Conservation (phyloP, 2,329 filamentous ascomycete genomes). For the Aspergillus udagawae region DNA sequence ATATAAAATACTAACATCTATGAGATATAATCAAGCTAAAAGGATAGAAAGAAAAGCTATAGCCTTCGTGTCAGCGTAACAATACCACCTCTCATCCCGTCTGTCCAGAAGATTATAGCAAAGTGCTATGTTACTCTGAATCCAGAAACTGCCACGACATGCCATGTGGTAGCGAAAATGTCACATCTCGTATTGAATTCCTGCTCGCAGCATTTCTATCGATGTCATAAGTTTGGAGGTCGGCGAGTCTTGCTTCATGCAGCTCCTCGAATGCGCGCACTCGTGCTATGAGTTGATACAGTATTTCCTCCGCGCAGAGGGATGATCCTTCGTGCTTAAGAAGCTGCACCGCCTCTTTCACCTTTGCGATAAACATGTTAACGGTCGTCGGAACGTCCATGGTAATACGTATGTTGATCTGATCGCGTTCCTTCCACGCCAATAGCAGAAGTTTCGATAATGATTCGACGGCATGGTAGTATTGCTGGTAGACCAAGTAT, state of each 20-base stretch:
- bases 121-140: neutral
- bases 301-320: neutral
- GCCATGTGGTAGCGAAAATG: neutral
- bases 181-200: neutral
- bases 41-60: too few relatives aligned
- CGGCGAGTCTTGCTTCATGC: neutral
- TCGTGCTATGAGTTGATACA: neutral
- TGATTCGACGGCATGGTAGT: conserved; percentile 38
- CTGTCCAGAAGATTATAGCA: neutral
- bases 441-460: conserved; percentile 24
- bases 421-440: conserved; percentile 22
- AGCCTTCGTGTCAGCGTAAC: neutral
- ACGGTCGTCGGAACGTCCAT: conserved; percentile 19
- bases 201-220: neutral
- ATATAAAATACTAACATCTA: too few relatives aligned
- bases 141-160: neutral
- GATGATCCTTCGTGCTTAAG: neutral
- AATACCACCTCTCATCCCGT: neutral
- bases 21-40: too few relatives aligned
- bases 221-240: neutral
- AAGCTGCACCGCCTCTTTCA: conserved; percentile 12
- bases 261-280: neutral
- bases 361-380: conserved; percentile 12
- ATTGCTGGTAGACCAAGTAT: conserved; percentile 43
- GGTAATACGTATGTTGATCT: conserved; percentile 14